Evolutionary conservation across 257 asterid genomes (phyloP).

Genomic region (Nicotiana benthamiana): DNA sequence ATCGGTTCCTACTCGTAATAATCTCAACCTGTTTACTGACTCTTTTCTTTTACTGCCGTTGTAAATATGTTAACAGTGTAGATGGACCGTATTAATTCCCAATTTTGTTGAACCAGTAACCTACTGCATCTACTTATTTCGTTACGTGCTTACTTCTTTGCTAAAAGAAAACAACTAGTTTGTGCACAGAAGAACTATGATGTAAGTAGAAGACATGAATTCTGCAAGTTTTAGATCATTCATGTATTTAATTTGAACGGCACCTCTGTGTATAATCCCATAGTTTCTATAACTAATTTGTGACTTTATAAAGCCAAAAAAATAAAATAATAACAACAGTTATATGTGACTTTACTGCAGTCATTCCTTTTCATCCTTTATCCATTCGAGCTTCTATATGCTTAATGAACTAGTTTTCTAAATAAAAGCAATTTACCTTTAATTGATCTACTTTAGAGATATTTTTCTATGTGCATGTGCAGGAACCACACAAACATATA

Average conservation of each 20-base stretch:
- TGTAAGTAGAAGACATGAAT: not conserved
- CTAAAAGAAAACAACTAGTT: not conserved
- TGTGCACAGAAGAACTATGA: not conserved
- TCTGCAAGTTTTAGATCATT: not conserved
- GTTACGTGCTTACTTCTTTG: not conserved
- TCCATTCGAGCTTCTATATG: not conserved
- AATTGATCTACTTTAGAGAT: not conserved
- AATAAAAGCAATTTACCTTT: not conserved
- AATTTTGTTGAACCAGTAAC: not conserved
- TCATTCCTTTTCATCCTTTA: not conserved
- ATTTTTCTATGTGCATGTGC: not conserved
- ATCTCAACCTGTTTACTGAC: not conserved
- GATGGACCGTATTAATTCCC: not conserved
- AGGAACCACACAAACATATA: not conserved
- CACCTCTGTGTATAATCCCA: not conserved
- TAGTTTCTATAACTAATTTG: not conserved
- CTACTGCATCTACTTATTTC: not conserved
- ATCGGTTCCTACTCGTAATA: not conserved
- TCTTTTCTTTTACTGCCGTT: not conserved
- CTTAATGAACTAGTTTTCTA: not conserved
- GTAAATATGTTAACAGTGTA: not conserved
- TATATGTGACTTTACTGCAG: not conserved
- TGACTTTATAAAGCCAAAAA: not conserved
- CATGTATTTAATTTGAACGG: not conserved
- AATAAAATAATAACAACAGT: not conserved